phyloP scores from a whole-genome alignment of 495 filamentous ascomycete species.

The Penicillium desertorum region DNA sequence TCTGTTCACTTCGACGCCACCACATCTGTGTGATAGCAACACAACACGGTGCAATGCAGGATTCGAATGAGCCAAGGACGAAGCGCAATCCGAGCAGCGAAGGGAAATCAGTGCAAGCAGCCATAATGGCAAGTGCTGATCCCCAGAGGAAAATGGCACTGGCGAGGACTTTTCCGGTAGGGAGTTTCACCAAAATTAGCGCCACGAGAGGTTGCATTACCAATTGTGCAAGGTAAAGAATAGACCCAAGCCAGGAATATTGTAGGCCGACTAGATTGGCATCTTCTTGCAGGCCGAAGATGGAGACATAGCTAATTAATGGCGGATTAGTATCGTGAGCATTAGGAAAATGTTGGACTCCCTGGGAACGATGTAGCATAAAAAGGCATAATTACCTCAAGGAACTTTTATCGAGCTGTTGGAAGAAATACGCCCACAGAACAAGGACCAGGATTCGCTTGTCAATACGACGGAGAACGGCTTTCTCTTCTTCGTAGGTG shows the following conservation, averaged over 20 bases:
- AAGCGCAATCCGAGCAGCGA: constrained; percentile 42
- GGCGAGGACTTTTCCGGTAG: constrained; percentile 47
- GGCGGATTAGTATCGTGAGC: neutral
- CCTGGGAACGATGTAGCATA: neutral
- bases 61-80: constrained; percentile 7
- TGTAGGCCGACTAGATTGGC: constrained; percentile 43
- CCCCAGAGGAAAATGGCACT: constrained; percentile 46
- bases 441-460: constrained; percentile 44
- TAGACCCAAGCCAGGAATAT: constrained; percentile 50
- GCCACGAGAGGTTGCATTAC: constrained; percentile 30
- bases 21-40: constrained; percentile 59
- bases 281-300: constrained; percentile 45
- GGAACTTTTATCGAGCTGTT: constrained; percentile 55
- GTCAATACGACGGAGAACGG: constrained; percentile 50
- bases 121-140: constrained; percentile 55
- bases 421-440: constrained; percentile 38
- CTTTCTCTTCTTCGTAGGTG: constrained; percentile 47
- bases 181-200: constrained; percentile 28
- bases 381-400: constrained; percentile 15
- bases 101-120: constrained; percentile 52
- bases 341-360: neutral
- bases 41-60: constrained; percentile 44
- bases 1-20: constrained; percentile 57
- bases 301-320: constrained; percentile 40
- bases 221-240: constrained; percentile 48